Percentiles rank a stretch among this genome's conserved stretches.
phyloP scores from a whole-genome alignment of 164 flowering plant species.

The Pachysandra terminalis region DNA sequence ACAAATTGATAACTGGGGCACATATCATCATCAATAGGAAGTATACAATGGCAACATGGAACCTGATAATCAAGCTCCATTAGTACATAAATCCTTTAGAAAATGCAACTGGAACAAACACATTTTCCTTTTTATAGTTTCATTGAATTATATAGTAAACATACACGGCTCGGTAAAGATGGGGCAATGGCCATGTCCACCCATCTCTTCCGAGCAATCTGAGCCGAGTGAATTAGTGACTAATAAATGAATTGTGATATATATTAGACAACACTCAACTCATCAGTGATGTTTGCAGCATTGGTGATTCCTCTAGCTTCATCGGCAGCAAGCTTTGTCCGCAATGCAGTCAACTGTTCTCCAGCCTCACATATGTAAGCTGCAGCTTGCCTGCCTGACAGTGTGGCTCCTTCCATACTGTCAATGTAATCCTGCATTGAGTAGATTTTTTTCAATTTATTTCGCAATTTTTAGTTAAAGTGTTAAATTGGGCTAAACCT shows the following conservation, averaged over 20 bases:
- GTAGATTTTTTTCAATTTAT: conserved; percentile 7
- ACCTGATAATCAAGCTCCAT: too few species aligned
- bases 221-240: not conserved
- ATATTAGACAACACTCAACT: conserved; percentile 53
- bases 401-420: conserved; percentile 97
- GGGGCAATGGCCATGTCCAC: not conserved
- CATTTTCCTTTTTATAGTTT: too few species aligned
- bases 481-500: too few species aligned
- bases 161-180: too few species aligned
- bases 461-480: not conserved
- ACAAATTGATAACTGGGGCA: too few species aligned
- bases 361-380: conserved; percentile 81
- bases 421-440: conserved; percentile 81
- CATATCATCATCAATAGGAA: too few species aligned
- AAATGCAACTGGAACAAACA: not conserved
- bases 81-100: too few species aligned
- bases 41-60: too few species aligned
- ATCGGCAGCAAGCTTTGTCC: conserved; percentile 37
- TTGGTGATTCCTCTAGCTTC: conserved; percentile 24
- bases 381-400: conserved; percentile 95
- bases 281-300: conserved; percentile 30
- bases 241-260: not conserved
- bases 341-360: conserved; percentile 55
- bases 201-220: not conserved
- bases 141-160: not conserved